Evolutionary conservation across 2,329 filamentous ascomycete species (phyloP).

Genomic region (Penicillium digitatum): DNA sequence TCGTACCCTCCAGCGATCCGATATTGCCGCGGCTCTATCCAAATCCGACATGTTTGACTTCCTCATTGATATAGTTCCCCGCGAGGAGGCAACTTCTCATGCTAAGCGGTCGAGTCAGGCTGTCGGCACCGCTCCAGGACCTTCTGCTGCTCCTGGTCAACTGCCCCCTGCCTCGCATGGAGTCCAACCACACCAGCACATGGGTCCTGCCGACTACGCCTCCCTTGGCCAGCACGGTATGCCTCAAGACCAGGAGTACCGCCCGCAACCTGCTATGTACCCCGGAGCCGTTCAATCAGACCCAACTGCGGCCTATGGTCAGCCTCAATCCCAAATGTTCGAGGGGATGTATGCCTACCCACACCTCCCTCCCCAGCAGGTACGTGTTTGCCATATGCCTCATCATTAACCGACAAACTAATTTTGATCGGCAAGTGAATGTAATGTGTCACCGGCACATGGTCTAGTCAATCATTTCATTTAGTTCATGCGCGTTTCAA

Average conservation of each 20-base stretch:
- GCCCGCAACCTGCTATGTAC: conserved; percentile 76
- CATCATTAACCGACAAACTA: not conserved
- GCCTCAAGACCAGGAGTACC: conserved; percentile 71
- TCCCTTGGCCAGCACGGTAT: conserved; percentile 61
- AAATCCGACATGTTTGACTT: conserved; percentile 99
- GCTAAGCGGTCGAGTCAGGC: conserved; percentile 66
- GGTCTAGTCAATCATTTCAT: conserved; percentile 7
- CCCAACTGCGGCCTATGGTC: conserved; percentile 67
- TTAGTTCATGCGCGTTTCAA: conserved; percentile 9
- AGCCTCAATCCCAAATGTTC: conserved; percentile 73
- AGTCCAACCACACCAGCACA: conserved; percentile 54
- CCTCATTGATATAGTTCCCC: conserved; percentile 94
- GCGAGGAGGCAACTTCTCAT: conserved; percentile 84
- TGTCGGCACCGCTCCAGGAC: conserved; percentile 49
- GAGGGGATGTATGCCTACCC: conserved; percentile 82
- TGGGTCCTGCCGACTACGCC: conserved; percentile 56
- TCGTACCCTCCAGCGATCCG: conserved; percentile 86
- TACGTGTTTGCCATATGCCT: conserved; percentile 41
- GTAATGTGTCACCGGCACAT: not conserved
- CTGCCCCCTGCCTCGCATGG: conserved; percentile 44
- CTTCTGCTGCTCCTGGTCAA: conserved; percentile 37
- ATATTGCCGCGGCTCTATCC: conserved; percentile 90
- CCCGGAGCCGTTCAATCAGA: conserved; percentile 71
- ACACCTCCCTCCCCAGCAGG: conserved; percentile 76
- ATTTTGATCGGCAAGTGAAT: conserved; percentile 7